Evolutionary conservation across 129 eudicot genomes (phyloP).

Genomic region (Glebionis coronaria): DNA sequence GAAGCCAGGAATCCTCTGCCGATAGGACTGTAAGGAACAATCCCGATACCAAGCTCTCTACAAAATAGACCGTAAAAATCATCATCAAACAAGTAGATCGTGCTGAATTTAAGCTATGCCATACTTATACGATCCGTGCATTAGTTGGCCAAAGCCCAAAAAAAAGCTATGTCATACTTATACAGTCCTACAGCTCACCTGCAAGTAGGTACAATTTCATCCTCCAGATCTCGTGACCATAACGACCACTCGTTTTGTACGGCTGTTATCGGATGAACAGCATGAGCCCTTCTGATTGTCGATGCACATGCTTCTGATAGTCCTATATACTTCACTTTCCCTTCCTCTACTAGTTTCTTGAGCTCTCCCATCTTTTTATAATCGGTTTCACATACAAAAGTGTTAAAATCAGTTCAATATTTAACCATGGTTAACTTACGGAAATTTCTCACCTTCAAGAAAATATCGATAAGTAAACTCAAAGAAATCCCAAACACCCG

Average conservation of each 20-base stretch:
- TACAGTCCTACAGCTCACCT: slow-evolving; percentile 25
- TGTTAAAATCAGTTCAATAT: too few relatives aligned
- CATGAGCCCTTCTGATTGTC: slow-evolving; percentile 79
- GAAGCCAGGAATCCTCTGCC: slow-evolving; percentile 46
- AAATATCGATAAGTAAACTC: background rate
- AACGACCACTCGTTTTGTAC: slow-evolving; percentile 69
- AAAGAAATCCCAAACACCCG: background rate
- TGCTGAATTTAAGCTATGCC: background rate
- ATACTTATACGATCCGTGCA: too few relatives aligned
- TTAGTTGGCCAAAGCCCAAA: too few relatives aligned
- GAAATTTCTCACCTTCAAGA: too few relatives aligned
- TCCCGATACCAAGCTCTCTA: slow-evolving; percentile 67
- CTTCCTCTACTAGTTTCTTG: slow-evolving; percentile 69
- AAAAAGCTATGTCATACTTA: background rate
- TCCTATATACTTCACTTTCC: slow-evolving; percentile 67
- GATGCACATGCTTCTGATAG: slow-evolving; percentile 68
- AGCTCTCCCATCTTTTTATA: slow-evolving; percentile 47
- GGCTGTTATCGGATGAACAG: slow-evolving; percentile 71
- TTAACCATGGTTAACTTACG: too few relatives aligned
- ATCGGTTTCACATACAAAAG: background rate
- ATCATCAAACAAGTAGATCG: background rate
- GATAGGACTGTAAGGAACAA: slow-evolving; percentile 56
- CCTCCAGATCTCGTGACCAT: slow-evolving; percentile 67
- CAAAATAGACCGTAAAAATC: slow-evolving; percentile 1
- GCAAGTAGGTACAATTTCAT: slow-evolving; percentile 58